Evolutionary conservation across 345 rosid genomes (phyloP).

Genomic region (Syzygium grande): DNA sequence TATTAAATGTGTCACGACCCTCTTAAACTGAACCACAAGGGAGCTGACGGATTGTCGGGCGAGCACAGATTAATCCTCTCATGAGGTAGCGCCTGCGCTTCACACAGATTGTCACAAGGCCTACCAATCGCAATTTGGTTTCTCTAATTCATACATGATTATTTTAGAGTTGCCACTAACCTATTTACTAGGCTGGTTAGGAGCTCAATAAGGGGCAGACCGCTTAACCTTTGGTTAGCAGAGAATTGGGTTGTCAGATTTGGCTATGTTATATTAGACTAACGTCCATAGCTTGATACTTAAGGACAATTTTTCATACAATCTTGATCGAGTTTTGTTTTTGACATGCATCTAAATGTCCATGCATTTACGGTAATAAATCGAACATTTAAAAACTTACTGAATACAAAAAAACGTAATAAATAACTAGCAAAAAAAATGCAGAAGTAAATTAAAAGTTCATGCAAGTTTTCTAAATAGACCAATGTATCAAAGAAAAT

Average conservation of each 20-base stretch:
- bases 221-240: neutral
- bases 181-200: neutral
- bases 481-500: neutral
- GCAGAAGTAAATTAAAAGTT: neutral
- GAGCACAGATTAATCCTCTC: neutral
- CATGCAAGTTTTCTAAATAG: neutral
- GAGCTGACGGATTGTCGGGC: neutral
- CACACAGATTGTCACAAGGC: rapidly evolving
- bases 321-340: neutral
- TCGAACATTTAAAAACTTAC: neutral
- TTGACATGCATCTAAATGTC: neutral
- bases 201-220: neutral
- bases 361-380: neutral
- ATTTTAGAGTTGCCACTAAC: neutral
- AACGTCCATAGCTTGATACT: neutral
- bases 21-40: neutral
- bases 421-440: neutral
- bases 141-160: neutral
- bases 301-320: neutral
- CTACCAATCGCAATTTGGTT: neutral
- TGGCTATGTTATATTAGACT: neutral
- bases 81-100: neutral
- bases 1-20: neutral
- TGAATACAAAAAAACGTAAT: neutral
- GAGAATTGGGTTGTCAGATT: neutral